Conservation (phyloP, 495 filamentous ascomycete genomes). For the Aspergillus ellipticus region DNA sequence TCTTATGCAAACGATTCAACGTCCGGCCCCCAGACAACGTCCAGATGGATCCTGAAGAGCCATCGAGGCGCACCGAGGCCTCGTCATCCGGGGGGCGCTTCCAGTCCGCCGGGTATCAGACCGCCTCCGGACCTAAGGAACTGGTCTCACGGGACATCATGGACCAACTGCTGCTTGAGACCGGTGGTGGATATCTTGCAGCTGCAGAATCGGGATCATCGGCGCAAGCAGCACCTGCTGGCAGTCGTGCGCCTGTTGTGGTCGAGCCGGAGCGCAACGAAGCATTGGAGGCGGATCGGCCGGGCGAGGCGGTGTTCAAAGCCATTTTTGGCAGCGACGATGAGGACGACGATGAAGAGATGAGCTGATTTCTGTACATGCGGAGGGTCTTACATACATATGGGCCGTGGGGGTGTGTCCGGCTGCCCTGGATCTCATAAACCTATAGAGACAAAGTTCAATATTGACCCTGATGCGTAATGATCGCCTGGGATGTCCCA, state of each 20-base stretch:
- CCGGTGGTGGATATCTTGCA: constrained; percentile 15
- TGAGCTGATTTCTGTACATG: not conserved
- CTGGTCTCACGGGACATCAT: constrained; percentile 42
- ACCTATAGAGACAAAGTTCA: not conserved
- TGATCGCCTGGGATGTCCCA: not conserved
- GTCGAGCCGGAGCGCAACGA: constrained; percentile 81
- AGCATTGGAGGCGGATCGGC: constrained; percentile 75
- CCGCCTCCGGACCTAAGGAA: constrained; percentile 27
- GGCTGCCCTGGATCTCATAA: not conserved
- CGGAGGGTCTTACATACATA: not conserved
- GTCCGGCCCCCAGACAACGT: constrained; percentile 74
- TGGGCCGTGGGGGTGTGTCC: not conserved
- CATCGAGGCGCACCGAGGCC: constrained; percentile 16
- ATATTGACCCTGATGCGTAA: not conserved
- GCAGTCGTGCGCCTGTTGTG: constrained; percentile 24
- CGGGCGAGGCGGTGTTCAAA: constrained; percentile 86
- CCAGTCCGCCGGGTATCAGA: constrained; percentile 35
- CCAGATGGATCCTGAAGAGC: constrained; percentile 52
- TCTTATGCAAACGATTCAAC: constrained; percentile 92
- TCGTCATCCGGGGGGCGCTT: constrained; percentile 26
- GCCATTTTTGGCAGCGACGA: constrained; percentile 90
- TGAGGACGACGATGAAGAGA: constrained; percentile 64
- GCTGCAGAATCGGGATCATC: constrained; percentile 11
- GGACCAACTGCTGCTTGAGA: constrained; percentile 34
- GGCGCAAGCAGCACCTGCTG: constrained; percentile 11